These are phyloP conservation scores for Aspergillus fijiensis DNA, from an alignment of 2,329 filamentous ascomycete genomes.

Conservation along the genomic window DNA sequence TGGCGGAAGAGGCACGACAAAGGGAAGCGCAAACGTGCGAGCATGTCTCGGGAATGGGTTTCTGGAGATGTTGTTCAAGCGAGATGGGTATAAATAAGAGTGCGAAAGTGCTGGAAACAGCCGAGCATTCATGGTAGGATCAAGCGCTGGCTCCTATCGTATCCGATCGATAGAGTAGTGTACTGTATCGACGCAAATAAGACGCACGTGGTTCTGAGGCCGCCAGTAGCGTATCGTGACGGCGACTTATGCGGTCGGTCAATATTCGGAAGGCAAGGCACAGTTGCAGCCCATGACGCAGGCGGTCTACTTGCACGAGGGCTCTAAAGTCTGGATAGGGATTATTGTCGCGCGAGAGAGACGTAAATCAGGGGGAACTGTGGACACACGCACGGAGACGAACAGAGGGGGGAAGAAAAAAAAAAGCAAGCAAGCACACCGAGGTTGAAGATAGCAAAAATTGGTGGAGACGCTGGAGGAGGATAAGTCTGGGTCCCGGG, in stretches of 20 bases:
- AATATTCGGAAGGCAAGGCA: slow-evolving; percentile 19
- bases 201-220: slow-evolving; percentile 1
- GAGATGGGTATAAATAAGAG: slow-evolving; percentile 10
- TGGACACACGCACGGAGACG: background rate
- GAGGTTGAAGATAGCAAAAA: slow-evolving; percentile 15
- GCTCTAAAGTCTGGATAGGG: background rate
- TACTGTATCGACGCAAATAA: background rate
- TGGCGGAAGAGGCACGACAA: slow-evolving; percentile 27
- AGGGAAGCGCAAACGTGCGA: slow-evolving; percentile 27
- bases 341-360: background rate
- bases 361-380: slow-evolving; percentile 1
- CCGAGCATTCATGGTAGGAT: slow-evolving; percentile 33
- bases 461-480: slow-evolving; percentile 16
- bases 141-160: slow-evolving; percentile 15
- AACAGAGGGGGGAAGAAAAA: background rate
- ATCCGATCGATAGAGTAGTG: slow-evolving; percentile 1
- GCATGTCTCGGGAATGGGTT: slow-evolving; percentile 32
- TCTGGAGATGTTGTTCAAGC: slow-evolving; percentile 20
- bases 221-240: background rate
- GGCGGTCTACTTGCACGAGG: slow-evolving; percentile 8
- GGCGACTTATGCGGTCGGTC: background rate
- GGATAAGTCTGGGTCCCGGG: slow-evolving; percentile 8
- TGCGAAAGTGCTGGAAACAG: slow-evolving; percentile 18
- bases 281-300: slow-evolving; percentile 24
- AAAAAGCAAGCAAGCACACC: slow-evolving; percentile 10